Evolutionary conservation across 192 early-diverging fungal genomes (phyloP).

Genomic region (Backusella parvicylindrica): DNA sequence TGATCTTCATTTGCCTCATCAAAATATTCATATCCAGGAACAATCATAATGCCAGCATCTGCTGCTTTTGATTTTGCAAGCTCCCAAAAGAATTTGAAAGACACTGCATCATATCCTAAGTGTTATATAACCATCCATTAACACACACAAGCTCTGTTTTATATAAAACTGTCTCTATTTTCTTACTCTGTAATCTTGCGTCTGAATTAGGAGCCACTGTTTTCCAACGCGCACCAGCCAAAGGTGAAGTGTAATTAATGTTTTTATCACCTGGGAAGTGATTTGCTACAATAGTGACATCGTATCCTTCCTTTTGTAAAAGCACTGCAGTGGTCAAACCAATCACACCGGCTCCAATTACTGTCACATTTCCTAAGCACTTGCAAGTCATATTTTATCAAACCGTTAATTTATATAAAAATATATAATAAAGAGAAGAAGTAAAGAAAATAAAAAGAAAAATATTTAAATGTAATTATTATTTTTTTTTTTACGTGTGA

Average conservation of each 20-base stretch:
- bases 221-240: conserved; percentile 48
- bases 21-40: conserved; percentile 36
- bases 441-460: background rate
- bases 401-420: background rate
- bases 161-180: no score
- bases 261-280: conserved; percentile 51
- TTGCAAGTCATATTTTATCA: background rate
- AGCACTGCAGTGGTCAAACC: conserved; percentile 71
- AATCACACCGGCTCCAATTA: conserved; percentile 75
- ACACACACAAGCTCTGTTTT: no score
- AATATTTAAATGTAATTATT: background rate
- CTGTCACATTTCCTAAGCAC: conserved; percentile 17
- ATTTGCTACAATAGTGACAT: conserved; percentile 60
- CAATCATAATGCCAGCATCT: conserved; percentile 40
- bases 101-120: conserved; percentile 36
- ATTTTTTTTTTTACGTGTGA: background rate
- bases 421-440: background rate
- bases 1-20: conserved; percentile 19
- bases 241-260: conserved; percentile 51
- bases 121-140: no score
- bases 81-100: conserved; percentile 43
- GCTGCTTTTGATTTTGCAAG: conserved; percentile 28
- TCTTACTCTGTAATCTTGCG: conserved; percentile 31
- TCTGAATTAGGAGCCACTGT: conserved; percentile 34
- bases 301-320: conserved; percentile 53